phyloP scores from a whole-genome alignment of 805 yeast species.

The Priceomyces haplophilus region DNA sequence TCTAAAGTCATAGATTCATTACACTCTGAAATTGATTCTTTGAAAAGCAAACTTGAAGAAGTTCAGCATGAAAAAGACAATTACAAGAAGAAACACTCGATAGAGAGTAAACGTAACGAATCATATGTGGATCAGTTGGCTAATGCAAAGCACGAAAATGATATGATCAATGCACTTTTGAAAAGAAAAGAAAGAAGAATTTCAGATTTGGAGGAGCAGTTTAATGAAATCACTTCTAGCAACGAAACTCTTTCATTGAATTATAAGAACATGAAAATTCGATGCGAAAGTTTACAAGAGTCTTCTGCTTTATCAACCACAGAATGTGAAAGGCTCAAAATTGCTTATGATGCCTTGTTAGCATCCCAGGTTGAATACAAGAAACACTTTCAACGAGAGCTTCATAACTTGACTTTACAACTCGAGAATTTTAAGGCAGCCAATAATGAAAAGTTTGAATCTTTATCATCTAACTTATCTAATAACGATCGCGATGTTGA shows the following conservation, averaged over 20 bases:
- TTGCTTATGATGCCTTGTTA: slow-evolving; percentile 56
- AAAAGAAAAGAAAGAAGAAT: slow-evolving; percentile 70
- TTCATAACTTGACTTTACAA: slow-evolving; percentile 34
- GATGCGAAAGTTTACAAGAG: slow-evolving; percentile 48
- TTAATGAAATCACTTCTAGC: slow-evolving; percentile 44
- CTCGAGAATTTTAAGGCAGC: slow-evolving; percentile 37
- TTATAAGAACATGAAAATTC: slow-evolving; percentile 47
- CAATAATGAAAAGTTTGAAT: slow-evolving; percentile 30
- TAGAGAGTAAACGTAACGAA: slow-evolving; percentile 48
- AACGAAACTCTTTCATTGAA: slow-evolving; percentile 50
- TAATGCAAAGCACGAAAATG: slow-evolving; percentile 73
- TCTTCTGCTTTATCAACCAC: slow-evolving; percentile 42
- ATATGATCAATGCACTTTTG: slow-evolving; percentile 64
- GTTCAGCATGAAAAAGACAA: slow-evolving; percentile 42
- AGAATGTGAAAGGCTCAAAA: slow-evolving; percentile 55
- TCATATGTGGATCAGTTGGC: slow-evolving; percentile 61
- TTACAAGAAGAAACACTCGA: slow-evolving; percentile 51
- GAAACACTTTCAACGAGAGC: slow-evolving; percentile 43
- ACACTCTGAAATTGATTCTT: slow-evolving; percentile 41
- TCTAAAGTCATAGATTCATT: slow-evolving; percentile 51
- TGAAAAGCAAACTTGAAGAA: slow-evolving; percentile 45
- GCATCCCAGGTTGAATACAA: slow-evolving; percentile 53
- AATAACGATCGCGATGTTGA: slow-evolving; percentile 49
- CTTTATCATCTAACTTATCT: slow-evolving; percentile 35
- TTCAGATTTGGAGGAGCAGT: slow-evolving; percentile 59